Evolutionary conservation across 352 stramenopile genomes (phyloP).

Genomic region (Phytophthora tentaculata): DNA sequence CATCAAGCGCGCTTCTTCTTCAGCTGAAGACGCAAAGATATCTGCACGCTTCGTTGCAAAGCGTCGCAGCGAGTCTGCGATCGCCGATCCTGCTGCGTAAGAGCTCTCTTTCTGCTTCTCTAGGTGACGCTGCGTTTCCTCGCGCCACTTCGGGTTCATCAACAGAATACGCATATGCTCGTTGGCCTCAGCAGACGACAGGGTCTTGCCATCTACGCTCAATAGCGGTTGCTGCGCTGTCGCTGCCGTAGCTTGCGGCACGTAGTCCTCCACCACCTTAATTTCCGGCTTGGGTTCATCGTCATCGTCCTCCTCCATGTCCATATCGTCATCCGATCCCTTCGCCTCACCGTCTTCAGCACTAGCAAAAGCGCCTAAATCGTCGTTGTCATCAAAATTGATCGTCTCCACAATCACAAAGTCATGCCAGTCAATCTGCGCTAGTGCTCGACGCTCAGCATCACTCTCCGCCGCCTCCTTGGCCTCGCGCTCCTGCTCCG

Average conservation of each 20-base stretch:
- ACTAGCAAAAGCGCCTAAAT: slow-evolving; percentile 45
- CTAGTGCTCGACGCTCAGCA: slow-evolving; percentile 71
- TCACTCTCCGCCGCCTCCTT: slow-evolving; percentile 77
- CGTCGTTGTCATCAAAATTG: slow-evolving; percentile 93
- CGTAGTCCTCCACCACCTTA: slow-evolving; percentile 89
- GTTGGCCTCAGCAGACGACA: slow-evolving; percentile 89
- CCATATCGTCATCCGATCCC: slow-evolving; percentile 88
- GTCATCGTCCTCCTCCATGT: slow-evolving; percentile 84
- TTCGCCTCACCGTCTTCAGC: slow-evolving; percentile 38
- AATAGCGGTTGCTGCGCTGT: slow-evolving; percentile 56
- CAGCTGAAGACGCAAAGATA: slow-evolving; percentile 93
- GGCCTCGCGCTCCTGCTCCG: slow-evolving; percentile 76
- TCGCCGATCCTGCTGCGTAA: slow-evolving; percentile 94
- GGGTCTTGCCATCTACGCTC: slow-evolving; percentile 89
- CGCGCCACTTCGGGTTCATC: slow-evolving; percentile 98
- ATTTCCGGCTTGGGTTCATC: slow-evolving; percentile 63
- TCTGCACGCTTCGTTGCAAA: slow-evolving; percentile 94
- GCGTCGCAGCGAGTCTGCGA: slow-evolving; percentile 94
- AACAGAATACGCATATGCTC: slow-evolving; percentile 99
- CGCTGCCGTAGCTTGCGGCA: slow-evolving; percentile 54
- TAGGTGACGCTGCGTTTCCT: slow-evolving; percentile 95
- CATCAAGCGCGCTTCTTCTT: slow-evolving; percentile 79
- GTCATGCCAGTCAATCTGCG: slow-evolving; percentile 98
- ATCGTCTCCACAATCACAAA: slow-evolving; percentile 99
- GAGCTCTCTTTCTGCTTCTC: slow-evolving; percentile 98